A percentile compares a stretch with the other conserved stretches of the same genome.
These are phyloP conservation scores for Lavandula angustifolia DNA, from an alignment of 257 asterid species.

Conservation along the genomic window DNA sequence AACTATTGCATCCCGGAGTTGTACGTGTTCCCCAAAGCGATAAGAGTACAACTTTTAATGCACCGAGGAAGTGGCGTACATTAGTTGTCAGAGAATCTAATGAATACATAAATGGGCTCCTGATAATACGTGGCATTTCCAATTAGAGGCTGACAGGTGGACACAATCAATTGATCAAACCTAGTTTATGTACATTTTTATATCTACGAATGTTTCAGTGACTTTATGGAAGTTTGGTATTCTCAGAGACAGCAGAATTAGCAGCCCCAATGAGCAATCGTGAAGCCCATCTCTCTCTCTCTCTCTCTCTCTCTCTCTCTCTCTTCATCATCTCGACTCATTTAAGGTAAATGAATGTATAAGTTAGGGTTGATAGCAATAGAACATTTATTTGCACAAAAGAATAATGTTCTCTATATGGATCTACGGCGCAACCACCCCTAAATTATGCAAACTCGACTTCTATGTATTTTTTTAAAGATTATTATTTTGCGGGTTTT, in stretches of 20 bases:
- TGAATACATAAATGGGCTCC: neutral
- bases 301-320: constrained; percentile 1
- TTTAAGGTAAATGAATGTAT: neutral
- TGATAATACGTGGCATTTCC: constrained; percentile 21
- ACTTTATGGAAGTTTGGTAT: constrained; percentile 17
- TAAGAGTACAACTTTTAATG: constrained; percentile 30
- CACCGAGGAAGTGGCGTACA: neutral
- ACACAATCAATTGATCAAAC: neutral
- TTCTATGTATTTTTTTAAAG: too few species aligned
- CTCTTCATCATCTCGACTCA: neutral
- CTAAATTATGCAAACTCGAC: too few species aligned
- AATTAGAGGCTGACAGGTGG: constrained; percentile 29
- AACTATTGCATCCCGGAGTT: constrained; percentile 36
- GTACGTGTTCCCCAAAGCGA: constrained; percentile 47
- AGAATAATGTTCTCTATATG: too few species aligned
- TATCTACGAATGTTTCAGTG: neutral
- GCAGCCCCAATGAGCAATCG: constrained; percentile 30
- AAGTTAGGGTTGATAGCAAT: neutral
- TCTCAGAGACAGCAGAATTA: constrained; percentile 1
- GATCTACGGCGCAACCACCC: neutral
- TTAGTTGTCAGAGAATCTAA: too few species aligned
- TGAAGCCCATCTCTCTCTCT: constrained; percentile 32
- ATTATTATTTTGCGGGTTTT: too few species aligned
- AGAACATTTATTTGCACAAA: too few species aligned
- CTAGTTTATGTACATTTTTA: neutral